These are phyloP conservation scores for Botryosphaeria dothidea DNA, from an alignment of 2,329 filamentous ascomycete genomes.

Conservation along the genomic window DNA sequence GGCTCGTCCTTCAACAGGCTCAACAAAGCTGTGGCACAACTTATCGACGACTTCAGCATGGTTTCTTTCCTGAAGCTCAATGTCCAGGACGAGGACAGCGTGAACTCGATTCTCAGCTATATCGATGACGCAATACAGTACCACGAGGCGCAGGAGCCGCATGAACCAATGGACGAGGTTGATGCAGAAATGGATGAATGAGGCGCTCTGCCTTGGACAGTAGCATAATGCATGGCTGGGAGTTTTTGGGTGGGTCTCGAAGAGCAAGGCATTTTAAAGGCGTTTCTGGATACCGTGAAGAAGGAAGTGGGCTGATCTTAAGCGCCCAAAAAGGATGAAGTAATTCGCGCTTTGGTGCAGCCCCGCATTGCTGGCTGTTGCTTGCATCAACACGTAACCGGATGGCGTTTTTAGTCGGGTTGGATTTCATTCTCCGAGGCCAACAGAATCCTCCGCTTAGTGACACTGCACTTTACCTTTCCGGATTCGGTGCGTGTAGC, in stretches of 20 bases:
- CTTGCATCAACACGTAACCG: slow-evolving; percentile 11
- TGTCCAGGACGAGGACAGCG: slow-evolving; percentile 87
- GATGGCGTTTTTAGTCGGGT: not conserved
- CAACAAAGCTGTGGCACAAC: slow-evolving; percentile 82
- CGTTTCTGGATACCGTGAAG: slow-evolving; percentile 4
- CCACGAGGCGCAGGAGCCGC: slow-evolving; percentile 89
- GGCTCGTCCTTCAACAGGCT: slow-evolving; percentile 79
- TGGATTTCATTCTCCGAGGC: not conserved
- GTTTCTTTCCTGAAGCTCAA: slow-evolving; percentile 92
- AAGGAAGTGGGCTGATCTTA: not conserved
- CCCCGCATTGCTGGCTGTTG: not conserved
- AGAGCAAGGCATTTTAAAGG: slow-evolving; percentile 11
- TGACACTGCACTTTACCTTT: slow-evolving; percentile 4
- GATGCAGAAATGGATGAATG: slow-evolving; percentile 51
- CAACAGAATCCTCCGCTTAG: not conserved
- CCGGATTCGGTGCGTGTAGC: not conserved
- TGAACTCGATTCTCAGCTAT: slow-evolving; percentile 80
- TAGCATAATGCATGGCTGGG: slow-evolving; percentile 3
- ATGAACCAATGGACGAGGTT: slow-evolving; percentile 64
- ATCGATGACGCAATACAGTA: slow-evolving; percentile 94
- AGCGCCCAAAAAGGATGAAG: not conserved
- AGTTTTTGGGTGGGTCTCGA: slow-evolving; percentile 1
- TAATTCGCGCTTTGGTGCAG: not conserved
- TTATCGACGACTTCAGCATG: slow-evolving; percentile 98
- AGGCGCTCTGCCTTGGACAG: not conserved